Conservation (phyloP, 495 filamentous ascomycete species). For the Cryomyces minteri region DNA sequence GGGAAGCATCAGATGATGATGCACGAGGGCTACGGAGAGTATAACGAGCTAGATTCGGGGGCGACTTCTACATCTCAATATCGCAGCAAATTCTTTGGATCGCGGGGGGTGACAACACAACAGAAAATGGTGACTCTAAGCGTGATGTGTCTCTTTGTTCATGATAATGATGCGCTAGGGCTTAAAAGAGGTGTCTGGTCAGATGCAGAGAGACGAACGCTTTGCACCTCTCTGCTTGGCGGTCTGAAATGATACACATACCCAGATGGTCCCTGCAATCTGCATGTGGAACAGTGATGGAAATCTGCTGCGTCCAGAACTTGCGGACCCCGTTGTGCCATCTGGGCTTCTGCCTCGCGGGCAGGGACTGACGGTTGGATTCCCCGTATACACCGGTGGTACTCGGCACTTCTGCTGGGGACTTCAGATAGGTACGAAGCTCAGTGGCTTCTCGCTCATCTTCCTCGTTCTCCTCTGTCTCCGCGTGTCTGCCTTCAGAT, state of each 20-base stretch:
- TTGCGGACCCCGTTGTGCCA: constrained; percentile 17
- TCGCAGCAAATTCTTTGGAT: no score
- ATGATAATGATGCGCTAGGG: not conserved
- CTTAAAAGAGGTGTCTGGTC: not conserved
- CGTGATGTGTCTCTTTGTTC: not conserved
- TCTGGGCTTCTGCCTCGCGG: not conserved
- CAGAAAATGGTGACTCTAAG: not conserved
- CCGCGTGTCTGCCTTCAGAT: no score
- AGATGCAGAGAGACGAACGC: not conserved
- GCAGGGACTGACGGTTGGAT: not conserved
- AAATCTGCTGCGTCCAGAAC: constrained; percentile 28
- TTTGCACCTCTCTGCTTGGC: not conserved
- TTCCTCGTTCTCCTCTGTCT: not conserved
- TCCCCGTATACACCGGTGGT: not conserved
- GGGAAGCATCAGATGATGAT: not conserved
- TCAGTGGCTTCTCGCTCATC: constrained; percentile 11
- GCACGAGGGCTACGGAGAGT: not conserved
- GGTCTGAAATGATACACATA: constrained; percentile 13
- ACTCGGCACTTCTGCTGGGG: not conserved
- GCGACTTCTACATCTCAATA: not conserved
- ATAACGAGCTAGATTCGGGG: not conserved
- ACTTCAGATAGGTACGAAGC: not conserved
- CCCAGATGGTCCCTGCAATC: constrained; percentile 34
- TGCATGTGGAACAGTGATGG: constrained; percentile 23
- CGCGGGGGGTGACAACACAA: no score